Base-by-base conservation (phyloP, 2,329 filamentous ascomycete genomes). In the Trichoderma simmonsii region DNA sequence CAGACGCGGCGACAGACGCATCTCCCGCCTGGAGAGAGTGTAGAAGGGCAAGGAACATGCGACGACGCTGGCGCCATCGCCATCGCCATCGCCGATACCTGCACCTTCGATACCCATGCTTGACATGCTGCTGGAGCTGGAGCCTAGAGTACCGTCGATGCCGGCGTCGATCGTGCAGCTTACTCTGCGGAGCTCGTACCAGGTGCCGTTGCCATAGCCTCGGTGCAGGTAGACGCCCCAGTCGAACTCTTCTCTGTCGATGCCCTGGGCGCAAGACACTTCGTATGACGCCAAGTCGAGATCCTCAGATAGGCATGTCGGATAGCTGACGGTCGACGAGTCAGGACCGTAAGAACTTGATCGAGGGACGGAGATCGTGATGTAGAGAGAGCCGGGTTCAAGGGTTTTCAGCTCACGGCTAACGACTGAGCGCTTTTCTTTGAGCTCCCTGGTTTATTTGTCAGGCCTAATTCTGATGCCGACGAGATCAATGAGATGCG, bases 191-290 rank as follows among this genome's bases (percentile, higher is more conserved):
- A 34, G 67, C 34, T 65, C 74, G 71, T 80, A 79, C 78, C 77
- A 78, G 9, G 76, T 77, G 26, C 80, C 77, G 36, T 77, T 73
- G 28, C 73, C 73, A 26, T 74, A 72, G 56, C 69, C 71, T 48
- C 77, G 77, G 66, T 82, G 78, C 73, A 77, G 80, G 74, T 82
- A 82, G 61, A 82, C 70, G n/a, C 79, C 80, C 81, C 80, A 82
- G 74, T 77, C 75, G 61, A 82, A 82, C 57, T 81, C 78, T 51
- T 80, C 78, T 6, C 73, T 73, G 5, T 71, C 76, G 24, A 73
- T 65, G 26, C 75, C 74, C 36, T 75, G 60, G 6, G 76, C 60
- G n/a, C 74, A 74, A 24, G 51, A 68, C 12, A 73, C 73, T 28
- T 78, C 75, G 56, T 78, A 73, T 4, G 68, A 72, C n/a, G 65